A percentile compares a stretch with the other conserved stretches of the same genome.
phyloP scores from a whole-genome alignment of 805 yeast genomes.

The Vanderwaltozyma verrucispora region DNA sequence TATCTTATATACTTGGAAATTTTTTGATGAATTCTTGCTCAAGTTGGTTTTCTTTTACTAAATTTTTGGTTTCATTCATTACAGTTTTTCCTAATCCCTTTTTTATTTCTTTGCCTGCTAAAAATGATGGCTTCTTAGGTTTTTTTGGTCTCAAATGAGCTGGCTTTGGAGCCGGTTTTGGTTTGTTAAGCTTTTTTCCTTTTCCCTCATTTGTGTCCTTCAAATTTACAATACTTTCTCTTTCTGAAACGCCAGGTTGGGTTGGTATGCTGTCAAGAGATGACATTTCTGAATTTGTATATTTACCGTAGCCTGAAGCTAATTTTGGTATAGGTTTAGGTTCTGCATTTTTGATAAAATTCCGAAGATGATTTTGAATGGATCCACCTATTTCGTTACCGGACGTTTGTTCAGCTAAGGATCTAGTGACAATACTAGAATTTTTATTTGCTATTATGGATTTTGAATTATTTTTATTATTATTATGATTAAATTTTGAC shows the following conservation, averaged over 20 bases:
- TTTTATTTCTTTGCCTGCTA: conserved; percentile 1
- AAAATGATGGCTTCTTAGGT: conserved; percentile 38
- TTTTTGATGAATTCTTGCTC: conserved; percentile 47
- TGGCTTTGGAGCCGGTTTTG: conserved; percentile 50
- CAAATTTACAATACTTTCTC: too few species aligned
- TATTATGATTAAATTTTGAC: too few species aligned
- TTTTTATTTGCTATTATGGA: too few species aligned
- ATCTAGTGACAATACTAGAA: too few species aligned
- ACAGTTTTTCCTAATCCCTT: too few species aligned
- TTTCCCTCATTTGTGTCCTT: too few species aligned
- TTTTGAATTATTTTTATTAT: too few species aligned
- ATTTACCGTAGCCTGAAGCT: conserved; percentile 77
- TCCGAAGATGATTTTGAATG: conserved; percentile 47
- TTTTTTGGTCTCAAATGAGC: conserved; percentile 9
- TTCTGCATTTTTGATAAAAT: conserved; percentile 31
- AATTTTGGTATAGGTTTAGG: conserved; percentile 33
- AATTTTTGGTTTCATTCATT: too few species aligned
- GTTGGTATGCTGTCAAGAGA: too few species aligned
- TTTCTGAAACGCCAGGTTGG: neutral
- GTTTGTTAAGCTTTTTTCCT: conserved; percentile 22
- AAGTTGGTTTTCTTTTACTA: conserved; percentile 26
- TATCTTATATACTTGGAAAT: conserved; percentile 44
- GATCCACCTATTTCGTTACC: too few species aligned
- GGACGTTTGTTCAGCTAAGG: too few species aligned
- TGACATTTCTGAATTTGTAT: conserved; percentile 33